These are phyloP conservation scores for Aspergillus steynii DNA, from an alignment of 495 filamentous ascomycete genomes.

Conservation along the genomic window DNA sequence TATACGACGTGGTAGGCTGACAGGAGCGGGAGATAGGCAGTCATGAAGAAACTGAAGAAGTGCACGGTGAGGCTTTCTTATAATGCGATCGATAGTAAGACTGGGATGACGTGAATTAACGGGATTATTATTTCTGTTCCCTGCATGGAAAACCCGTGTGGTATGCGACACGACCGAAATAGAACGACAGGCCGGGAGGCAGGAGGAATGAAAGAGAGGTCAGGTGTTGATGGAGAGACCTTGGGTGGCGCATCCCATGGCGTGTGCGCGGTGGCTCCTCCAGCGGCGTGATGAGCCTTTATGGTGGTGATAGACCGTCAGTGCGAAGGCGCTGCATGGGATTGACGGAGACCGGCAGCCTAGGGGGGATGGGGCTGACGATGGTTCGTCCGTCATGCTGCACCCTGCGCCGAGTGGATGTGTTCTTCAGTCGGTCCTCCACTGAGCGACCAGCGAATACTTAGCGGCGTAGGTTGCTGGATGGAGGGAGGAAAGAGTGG, in stretches of 20 bases:
- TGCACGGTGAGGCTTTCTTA: too few species aligned
- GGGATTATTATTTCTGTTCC: too few species aligned
- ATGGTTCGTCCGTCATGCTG: conserved; percentile 18
- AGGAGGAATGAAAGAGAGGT: background rate
- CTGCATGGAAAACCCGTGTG: background rate
- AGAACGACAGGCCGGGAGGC: background rate
- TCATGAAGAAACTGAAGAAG: too few species aligned
- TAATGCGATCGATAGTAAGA: too few species aligned
- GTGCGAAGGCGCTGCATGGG: background rate
- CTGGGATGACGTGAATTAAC: too few species aligned
- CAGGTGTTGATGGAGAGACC: background rate
- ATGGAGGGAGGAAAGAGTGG: too few species aligned
- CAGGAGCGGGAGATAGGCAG: background rate
- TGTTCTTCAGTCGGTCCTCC: conserved; percentile 1
- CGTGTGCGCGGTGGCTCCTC: background rate
- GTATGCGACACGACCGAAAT: background rate
- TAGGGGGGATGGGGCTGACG: conserved; percentile 2
- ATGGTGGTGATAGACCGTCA: conserved; percentile 1
- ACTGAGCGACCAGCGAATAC: too few species aligned
- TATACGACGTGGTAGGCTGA: background rate
- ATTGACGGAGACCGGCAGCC: conserved; percentile 1
- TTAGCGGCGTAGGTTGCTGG: background rate
- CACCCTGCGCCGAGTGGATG: background rate
- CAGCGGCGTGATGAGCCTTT: background rate
- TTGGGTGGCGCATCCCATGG: background rate